A percentile compares a stretch with the other conserved stretches of the same genome.
Conservation (phyloP, 2,329 filamentous ascomycete genomes). For the Venturia carpophila region DNA sequence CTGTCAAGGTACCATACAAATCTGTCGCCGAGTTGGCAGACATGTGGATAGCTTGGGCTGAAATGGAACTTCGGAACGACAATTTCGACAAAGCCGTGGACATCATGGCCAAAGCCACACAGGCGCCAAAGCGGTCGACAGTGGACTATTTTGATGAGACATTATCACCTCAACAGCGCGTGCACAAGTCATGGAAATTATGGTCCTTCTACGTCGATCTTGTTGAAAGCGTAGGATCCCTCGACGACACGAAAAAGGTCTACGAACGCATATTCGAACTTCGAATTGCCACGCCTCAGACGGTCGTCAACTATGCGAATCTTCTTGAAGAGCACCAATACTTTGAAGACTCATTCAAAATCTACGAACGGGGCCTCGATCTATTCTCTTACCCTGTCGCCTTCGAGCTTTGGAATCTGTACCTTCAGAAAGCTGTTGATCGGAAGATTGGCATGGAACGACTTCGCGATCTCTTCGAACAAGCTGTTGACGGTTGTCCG, state of each 20-base stretch:
- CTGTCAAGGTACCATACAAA: slow-evolving; percentile 95
- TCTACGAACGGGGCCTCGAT: slow-evolving; percentile 91
- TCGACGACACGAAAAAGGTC: slow-evolving; percentile 87
- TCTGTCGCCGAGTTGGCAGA: slow-evolving; percentile 94
- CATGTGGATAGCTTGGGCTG: slow-evolving; percentile 98
- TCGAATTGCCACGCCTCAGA: slow-evolving; percentile 94
- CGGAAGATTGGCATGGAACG: slow-evolving; percentile 93
- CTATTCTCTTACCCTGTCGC: slow-evolving; percentile 98
- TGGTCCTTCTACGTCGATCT: slow-evolving; percentile 99
- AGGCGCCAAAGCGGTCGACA: slow-evolving; percentile 92
- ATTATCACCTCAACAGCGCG: slow-evolving; percentile 84
- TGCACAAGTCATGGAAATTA: slow-evolving; percentile 98
- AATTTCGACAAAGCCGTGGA: slow-evolving; percentile 91
- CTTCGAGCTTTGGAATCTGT: slow-evolving; percentile 97
- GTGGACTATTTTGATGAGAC: slow-evolving; percentile 99
- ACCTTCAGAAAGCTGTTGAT: slow-evolving; percentile 93
- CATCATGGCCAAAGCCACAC: slow-evolving; percentile 95
- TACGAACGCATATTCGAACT: slow-evolving; percentile 98
- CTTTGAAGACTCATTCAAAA: slow-evolving; percentile 94
- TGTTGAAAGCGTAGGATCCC: slow-evolving; percentile 82
- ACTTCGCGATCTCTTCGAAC: slow-evolving; percentile 89
- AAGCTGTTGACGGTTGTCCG: slow-evolving; percentile 89
- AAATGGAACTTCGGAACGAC: slow-evolving; percentile 92
- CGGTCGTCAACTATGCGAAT: slow-evolving; percentile 97
- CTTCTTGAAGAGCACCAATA: slow-evolving; percentile 90